phyloP scores from a whole-genome alignment of 2,329 filamentous ascomycete genomes.

The Aspergillus ibericus region DNA sequence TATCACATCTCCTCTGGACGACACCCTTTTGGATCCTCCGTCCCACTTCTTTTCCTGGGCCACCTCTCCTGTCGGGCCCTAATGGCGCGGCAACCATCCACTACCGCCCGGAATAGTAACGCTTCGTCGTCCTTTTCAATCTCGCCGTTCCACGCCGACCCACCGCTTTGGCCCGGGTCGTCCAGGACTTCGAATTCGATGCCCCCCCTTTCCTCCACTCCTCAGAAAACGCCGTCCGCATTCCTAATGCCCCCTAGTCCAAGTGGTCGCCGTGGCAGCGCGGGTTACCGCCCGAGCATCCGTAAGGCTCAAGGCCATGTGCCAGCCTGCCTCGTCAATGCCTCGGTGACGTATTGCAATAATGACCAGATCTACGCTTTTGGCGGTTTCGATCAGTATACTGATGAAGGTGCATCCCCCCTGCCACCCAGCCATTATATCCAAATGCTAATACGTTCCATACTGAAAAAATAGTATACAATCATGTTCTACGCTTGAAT shows the following conservation, averaged over 20 bases:
- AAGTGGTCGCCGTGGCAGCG: constrained; percentile 58
- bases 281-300: constrained; percentile 82
- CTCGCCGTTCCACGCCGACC: constrained; percentile 34
- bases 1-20: neutral
- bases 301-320: constrained; percentile 75
- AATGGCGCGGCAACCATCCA: constrained; percentile 12
- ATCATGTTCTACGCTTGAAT: constrained; percentile 89
- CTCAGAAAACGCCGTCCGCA: constrained; percentile 61
- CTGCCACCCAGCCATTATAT: too few relatives aligned
- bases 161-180: constrained; percentile 35
- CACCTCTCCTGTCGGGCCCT: neutral
- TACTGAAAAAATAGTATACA: constrained; percentile 67
- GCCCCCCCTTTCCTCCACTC: constrained; percentile 42
- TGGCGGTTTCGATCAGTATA: constrained; percentile 97
- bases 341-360: constrained; percentile 96
- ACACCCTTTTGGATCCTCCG: neutral
- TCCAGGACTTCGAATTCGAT: constrained; percentile 28
- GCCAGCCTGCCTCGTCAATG: constrained; percentile 94
- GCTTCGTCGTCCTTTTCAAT: constrained; percentile 14
- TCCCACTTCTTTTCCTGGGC: neutral
- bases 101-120: constrained; percentile 9
- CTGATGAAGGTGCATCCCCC: constrained; percentile 69
- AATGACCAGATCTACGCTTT: constrained; percentile 98
- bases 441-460: too few relatives aligned
- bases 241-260: constrained; percentile 91